Base-by-base conservation (phyloP, 2,329 filamentous ascomycete species). In the Fusarium miscanthi region DNA sequence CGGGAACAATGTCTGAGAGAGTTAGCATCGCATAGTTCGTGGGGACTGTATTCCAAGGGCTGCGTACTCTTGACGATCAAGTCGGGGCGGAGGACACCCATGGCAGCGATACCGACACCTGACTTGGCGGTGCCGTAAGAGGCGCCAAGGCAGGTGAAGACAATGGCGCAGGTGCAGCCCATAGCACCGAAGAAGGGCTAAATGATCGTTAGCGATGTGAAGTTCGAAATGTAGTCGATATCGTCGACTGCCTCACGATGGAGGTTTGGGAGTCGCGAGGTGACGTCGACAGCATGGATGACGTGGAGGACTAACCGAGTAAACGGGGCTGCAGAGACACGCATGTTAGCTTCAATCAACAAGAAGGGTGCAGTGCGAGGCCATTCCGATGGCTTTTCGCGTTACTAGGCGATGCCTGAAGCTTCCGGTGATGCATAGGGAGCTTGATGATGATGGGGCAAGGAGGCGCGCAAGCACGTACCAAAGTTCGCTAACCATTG, bases 121-220 rank as follows among this genome's bases (percentile, higher is more conserved):
- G 96, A 97, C 91, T 99, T 99, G 83, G 96, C 96, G 78, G 96
- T 99, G 85, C 96, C 96, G 87, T 98, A 99, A 78, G 96, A 94
- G 81, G 96, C 96, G 83, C 96, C 94, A 79, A 97, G 92, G 86
- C 94, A 97, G 83, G 94, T 97, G 89, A 97, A 97, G 82, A 97
- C 93, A 82, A 97, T 97, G 85, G 94, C 94, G 91, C 93, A 80
- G 92, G 94, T 96, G 90, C 95, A 98, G 84, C 95, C 95, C 93
- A 98, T 96, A 84, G 94, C 94, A 87, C 95, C 94, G 82, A 98
- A 98, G 88, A 98, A 98, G 86, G 95, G 87, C 88, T 90, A 80
- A 56, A 70, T 49, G n/a, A 66, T 64, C 48, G 78, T 84, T 80
- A 85, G 83, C 77, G 70, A 63, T 64, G 42, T 73, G 49, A 35